Evolutionary conservation across 495 filamentous ascomycete species (phyloP), one percentile per base, ranked within the genome.

Genomic region (Penicillium bovifimosum): DNA sequence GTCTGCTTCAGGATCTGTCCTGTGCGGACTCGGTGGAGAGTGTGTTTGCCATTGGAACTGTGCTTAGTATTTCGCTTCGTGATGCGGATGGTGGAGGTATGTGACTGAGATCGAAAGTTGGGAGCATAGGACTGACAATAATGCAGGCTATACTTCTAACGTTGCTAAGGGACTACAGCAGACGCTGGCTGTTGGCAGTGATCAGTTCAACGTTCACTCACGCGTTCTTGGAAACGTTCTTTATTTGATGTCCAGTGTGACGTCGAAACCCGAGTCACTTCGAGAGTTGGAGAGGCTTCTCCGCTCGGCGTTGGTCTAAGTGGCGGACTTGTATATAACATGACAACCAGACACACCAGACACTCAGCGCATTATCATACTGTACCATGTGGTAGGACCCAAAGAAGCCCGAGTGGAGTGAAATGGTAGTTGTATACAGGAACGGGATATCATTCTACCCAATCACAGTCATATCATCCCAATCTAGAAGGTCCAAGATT

Each of bases 171-270:
- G 75, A 0, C 64, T 90, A n/a, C 80, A 87, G 39, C 67, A 78
- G 33, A 69, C 56, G 27, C 64, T 90, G 43, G 62, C 79, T 11
- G 53, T 41, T 11, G 67, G 71, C 9, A 61, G 60, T 27, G 54
- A 64, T 24, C 53, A 68, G 8, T 83, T 80, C 69, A 80, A 80
- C 53, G 74, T 90, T 13, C 86, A 91, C 69, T 83, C 78, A n/a
- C 68, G 87, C 14, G 84, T 87, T 5, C 68, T 91, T 28, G 87
- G 87, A 0, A 88, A 90, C 68, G 83, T 89, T 14, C 65, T 90
- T 3, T 91, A 91, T 67, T 55, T 90, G 26, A 90, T 91, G 86
- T 79, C 85, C 5, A 81, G 83, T 56, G 76, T 85, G 60, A 86
- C 75, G 1, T 80, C 80, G 1, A 76, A 64, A 17, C 58, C 68